These are phyloP conservation scores for Phytophthora citrophthora DNA, from an alignment of 352 stramenopile species.

Conservation along the genomic window DNA sequence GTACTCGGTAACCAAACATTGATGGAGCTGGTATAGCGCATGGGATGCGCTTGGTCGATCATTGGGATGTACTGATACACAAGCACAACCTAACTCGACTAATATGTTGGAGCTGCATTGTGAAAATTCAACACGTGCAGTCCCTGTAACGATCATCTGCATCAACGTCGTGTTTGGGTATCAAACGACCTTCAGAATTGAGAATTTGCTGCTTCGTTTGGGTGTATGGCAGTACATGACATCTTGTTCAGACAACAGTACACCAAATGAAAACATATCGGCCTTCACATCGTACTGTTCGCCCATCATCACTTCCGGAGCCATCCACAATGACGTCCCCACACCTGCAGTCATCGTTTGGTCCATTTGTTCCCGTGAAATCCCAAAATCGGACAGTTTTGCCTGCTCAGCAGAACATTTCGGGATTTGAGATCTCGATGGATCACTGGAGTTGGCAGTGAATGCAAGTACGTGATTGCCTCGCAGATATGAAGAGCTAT, in stretches of 20 bases:
- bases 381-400: conserved; percentile 72
- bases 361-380: conserved; percentile 49
- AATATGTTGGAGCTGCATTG: conserved; percentile 9
- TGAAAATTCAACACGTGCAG: conserved; percentile 21
- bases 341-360: conserved; percentile 36
- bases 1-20: too few relatives aligned
- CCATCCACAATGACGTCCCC: conserved; percentile 25
- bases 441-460: conserved; percentile 28
- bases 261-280: conserved; percentile 27
- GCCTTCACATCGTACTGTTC: conserved; percentile 23
- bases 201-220: conserved; percentile 36
- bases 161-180: conserved; percentile 17
- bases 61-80: background rate
- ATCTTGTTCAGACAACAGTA: conserved; percentile 53
- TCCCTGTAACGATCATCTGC: conserved; percentile 22
- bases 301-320: conserved; percentile 24
- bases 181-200: conserved; percentile 1
- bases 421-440: conserved; percentile 49
- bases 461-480: conserved; percentile 34
- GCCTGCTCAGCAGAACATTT: conserved; percentile 46
- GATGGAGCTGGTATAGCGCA: conserved; percentile 28
- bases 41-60: conserved; percentile 26
- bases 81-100: background rate
- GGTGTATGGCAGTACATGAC: conserved; percentile 53
- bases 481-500: conserved; percentile 42